These are phyloP conservation scores for Alisma plantagoaquatica DNA, from an alignment of 106 monocot genomes.

Conservation along the genomic window DNA sequence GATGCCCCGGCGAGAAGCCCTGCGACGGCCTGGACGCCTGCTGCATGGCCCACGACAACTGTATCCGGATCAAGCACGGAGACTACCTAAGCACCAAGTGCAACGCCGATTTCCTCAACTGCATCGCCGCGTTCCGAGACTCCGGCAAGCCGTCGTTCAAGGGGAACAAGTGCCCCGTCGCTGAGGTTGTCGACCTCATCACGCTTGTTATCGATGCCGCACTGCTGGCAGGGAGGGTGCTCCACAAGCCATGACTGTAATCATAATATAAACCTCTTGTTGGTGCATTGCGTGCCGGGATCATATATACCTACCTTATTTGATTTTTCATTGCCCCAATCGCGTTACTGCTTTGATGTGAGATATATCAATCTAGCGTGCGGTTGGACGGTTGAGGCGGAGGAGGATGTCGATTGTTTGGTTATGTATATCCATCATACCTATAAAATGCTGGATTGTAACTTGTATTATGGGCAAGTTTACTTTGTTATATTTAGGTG, in stretches of 20 bases:
- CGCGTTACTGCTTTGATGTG: too few species aligned
- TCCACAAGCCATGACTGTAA: conserved; percentile 48
- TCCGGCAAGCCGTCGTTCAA: conserved; percentile 35
- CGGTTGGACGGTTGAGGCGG: too few species aligned
- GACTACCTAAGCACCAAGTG: conserved; percentile 69
- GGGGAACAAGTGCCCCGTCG: conserved; percentile 66
- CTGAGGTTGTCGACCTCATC: conserved; percentile 67
- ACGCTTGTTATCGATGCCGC: conserved; percentile 68
- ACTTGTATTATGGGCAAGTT: too few species aligned
- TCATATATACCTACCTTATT: too few species aligned
- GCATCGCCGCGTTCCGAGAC: conserved; percentile 37
- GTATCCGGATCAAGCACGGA: conserved; percentile 48
- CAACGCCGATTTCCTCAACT: conserved; percentile 57
- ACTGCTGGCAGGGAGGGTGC: conserved; percentile 56
- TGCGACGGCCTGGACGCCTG: conserved; percentile 85
- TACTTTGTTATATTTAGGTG: too few species aligned
- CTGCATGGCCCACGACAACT: conserved; percentile 72
- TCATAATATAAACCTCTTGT: not conserved
- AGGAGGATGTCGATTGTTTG: too few species aligned
- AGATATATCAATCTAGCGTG: too few species aligned
- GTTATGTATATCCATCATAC: too few species aligned
- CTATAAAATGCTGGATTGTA: too few species aligned
- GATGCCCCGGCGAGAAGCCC: conserved; percentile 89
- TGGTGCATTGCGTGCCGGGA: too few species aligned
- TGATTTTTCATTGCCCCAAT: too few species aligned